phyloP scores from a whole-genome alignment of 1,284 basidiomycete genomes.

The Mycena citricolor region DNA sequence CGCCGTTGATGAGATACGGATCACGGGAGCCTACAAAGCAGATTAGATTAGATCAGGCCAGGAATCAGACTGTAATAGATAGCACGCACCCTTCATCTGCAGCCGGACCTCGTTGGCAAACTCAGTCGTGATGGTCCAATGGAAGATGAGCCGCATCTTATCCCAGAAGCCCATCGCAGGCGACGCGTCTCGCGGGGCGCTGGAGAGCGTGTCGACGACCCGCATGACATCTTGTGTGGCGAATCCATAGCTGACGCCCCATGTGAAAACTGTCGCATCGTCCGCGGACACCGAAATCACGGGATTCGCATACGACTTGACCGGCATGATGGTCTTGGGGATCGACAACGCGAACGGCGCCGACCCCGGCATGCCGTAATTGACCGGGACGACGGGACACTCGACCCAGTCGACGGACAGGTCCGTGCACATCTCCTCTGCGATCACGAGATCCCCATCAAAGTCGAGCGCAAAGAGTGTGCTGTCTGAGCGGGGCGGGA shows the following conservation, averaged over 20 bases:
- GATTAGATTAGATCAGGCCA: no score
- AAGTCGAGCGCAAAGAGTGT: constrained; percentile 58
- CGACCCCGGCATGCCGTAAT: constrained; percentile 54
- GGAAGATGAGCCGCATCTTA: constrained; percentile 81
- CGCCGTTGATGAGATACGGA: constrained; percentile 75
- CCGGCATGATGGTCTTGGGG: constrained; percentile 93
- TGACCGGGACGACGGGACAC: constrained; percentile 58
- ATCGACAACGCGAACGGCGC: constrained; percentile 64
- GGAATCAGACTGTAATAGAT: constrained; percentile 1
- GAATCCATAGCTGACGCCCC: constrained; percentile 89
- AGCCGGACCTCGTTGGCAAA: constrained; percentile 79
- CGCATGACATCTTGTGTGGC: constrained; percentile 87
- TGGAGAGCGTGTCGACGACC: constrained; percentile 81
- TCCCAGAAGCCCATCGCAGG: constrained; percentile 95
- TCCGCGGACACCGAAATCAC: constrained; percentile 66
- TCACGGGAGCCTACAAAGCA: constrained; percentile 70
- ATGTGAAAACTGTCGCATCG: constrained; percentile 76
- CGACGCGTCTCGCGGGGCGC: constrained; percentile 84
- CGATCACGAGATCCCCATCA: constrained; percentile 82
- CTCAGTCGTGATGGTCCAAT: constrained; percentile 76
- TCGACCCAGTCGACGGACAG: constrained; percentile 74
- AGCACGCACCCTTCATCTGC: constrained; percentile 77
- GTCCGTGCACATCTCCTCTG: constrained; percentile 82
- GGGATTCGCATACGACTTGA: constrained; percentile 89
- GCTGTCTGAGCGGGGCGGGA: constrained; percentile 46